Evolutionary conservation across 805 yeast genomes (phyloP).

Genomic region (Blastobotrys americana): DNA sequence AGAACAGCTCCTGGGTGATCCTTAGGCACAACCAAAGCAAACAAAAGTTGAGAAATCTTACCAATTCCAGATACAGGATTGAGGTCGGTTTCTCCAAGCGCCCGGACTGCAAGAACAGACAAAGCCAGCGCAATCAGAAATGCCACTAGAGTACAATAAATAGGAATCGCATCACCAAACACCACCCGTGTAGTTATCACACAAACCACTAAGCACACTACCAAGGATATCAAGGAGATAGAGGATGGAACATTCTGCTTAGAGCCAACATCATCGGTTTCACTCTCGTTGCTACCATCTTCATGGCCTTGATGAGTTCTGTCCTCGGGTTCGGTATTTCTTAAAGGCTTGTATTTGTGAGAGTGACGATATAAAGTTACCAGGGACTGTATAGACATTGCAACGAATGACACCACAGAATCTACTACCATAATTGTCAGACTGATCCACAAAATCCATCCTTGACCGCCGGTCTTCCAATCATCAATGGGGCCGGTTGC

Average conservation of each 20-base stretch:
- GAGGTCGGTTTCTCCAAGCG: constrained; percentile 92
- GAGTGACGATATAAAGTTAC: constrained; percentile 4
- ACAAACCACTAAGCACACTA: constrained; percentile 61
- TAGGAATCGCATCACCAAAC: constrained; percentile 66
- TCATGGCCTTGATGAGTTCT: neutral
- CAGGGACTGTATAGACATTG: constrained; percentile 46
- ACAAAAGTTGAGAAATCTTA: constrained; percentile 79
- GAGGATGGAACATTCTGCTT: constrained; percentile 45
- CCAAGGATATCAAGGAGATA: constrained; percentile 52
- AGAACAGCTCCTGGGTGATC: constrained; percentile 73
- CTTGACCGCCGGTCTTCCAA: constrained; percentile 92
- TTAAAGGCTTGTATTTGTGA: neutral
- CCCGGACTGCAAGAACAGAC: constrained; percentile 83
- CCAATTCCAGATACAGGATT: constrained; percentile 98
- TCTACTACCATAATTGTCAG: constrained; percentile 92
- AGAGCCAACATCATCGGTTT: constrained; percentile 27
- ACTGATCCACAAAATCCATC: constrained; percentile 95
- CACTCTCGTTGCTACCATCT: constrained; percentile 1
- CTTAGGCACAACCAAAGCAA: constrained; percentile 73
- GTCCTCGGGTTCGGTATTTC: neutral
- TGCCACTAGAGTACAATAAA: constrained; percentile 61
- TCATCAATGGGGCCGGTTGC: constrained; percentile 85
- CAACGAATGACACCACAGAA: constrained; percentile 70
- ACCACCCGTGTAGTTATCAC: constrained; percentile 54
- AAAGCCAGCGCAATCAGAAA: constrained; percentile 68